Conservation (phyloP, 805 yeast genomes). For the Sugiyamaella valdiviana region DNA sequence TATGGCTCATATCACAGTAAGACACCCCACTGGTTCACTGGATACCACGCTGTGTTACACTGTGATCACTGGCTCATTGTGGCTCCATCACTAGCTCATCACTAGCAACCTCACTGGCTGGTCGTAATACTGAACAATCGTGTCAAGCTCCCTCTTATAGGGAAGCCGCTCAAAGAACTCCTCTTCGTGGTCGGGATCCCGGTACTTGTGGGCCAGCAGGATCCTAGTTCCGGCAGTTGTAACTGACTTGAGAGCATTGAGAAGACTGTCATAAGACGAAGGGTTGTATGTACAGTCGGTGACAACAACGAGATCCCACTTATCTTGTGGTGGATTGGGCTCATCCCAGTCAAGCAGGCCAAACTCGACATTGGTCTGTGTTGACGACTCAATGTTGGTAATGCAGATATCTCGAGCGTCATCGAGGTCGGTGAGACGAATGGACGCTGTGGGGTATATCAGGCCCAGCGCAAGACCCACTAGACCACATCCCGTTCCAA, state of each 20-base stretch:
- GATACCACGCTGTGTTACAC: too few species aligned
- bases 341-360: conserved; percentile 36
- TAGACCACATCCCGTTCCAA: conserved; percentile 42
- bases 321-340: conserved; percentile 19
- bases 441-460: conserved; percentile 15
- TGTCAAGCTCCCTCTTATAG: conserved; percentile 4
- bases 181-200: conserved; percentile 22
- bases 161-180: conserved; percentile 17
- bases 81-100: conserved; percentile 1
- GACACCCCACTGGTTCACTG: conserved; percentile 2
- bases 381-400: conserved; percentile 25
- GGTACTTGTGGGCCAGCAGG: conserved; percentile 31
- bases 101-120: conserved; percentile 11
- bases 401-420: conserved; percentile 36
- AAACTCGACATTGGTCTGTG: conserved; percentile 22
- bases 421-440: conserved; percentile 34
- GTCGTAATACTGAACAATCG: conserved; percentile 4
- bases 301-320: conserved; percentile 35
- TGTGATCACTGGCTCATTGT: too few species aligned
- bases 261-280: conserved; percentile 33
- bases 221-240: conserved; percentile 16
- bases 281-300: conserved; percentile 43
- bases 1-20: too few species aligned
- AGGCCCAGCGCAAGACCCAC: conserved; percentile 32
- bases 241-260: conserved; percentile 26